Conservation (phyloP, 2,329 filamentous ascomycete species). For the Paecilomyces dactylethromorphus region DNA sequence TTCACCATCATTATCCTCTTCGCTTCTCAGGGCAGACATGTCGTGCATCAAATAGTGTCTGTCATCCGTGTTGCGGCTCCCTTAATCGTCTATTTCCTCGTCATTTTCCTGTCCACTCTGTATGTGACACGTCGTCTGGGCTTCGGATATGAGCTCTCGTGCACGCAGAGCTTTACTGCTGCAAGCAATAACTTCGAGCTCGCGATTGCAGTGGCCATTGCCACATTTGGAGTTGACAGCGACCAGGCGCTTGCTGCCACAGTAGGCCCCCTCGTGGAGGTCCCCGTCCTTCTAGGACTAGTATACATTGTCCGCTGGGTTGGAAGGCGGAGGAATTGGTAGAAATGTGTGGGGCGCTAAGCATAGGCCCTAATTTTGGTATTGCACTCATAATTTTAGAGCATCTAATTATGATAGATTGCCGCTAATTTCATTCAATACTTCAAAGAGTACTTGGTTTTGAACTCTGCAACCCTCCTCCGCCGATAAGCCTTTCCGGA, state of each 20-base stretch:
- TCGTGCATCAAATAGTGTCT: conserved; percentile 76
- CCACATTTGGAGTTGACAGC: conserved; percentile 69
- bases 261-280: conserved; percentile 79
- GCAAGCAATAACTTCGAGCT: conserved; percentile 92
- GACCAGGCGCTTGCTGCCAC: conserved; percentile 77
- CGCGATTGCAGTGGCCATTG: conserved; percentile 80
- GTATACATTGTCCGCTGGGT: conserved; percentile 65
- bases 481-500: conserved; percentile 17
- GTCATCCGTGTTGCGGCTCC: conserved; percentile 77
- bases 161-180: conserved; percentile 80
- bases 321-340: conserved; percentile 10
- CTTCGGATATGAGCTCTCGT: conserved; percentile 63
- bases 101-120: conserved; percentile 68
- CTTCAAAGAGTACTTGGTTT: conserved; percentile 36
- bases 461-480: conserved; percentile 31
- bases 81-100: conserved; percentile 70
- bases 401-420: conserved; percentile 1
- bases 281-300: conserved; percentile 69
- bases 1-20: conserved; percentile 86
- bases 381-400: background rate
- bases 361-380: background rate
- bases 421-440: conserved; percentile 31
- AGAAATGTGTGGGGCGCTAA: background rate
- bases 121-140: conserved; percentile 57
- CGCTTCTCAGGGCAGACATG: conserved; percentile 68